Base-by-base conservation (phyloP, 768 basidiomycete genomes). In the Boletus edulis region DNA sequence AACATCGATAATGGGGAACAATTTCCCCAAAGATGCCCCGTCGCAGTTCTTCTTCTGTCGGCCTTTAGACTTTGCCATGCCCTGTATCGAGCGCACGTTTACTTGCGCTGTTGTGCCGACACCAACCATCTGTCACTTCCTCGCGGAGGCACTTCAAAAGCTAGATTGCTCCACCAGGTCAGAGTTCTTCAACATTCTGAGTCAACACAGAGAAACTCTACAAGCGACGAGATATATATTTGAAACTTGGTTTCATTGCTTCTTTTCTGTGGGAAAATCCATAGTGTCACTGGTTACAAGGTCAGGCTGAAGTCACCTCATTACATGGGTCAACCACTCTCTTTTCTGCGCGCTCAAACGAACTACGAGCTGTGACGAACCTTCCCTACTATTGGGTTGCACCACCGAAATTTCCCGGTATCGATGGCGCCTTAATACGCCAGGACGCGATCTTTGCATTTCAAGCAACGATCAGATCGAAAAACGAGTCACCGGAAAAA, bases 41-140 rank as follows among this genome's bases (percentile, higher is more conserved):
- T 37, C 20, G 8, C 2, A 10, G 2, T 45, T 51, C 29, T 55
- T 44, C 17, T 10, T 52, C 35, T 12, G 18, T 38, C 43, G 43
- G 8, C 51, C 51, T 5, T 1, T 11, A 3, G 17, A 24, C 4
- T 4, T 13, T 9, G 5, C 4, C 9, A 3, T 2, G 4, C 7
- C 7, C 2, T 1, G 1, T 9, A 12, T 6, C 12, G 1, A 2
- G n/a, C 3, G 7, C 14, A 12, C 1, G n/a, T 1, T 11, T 17
- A 40, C 2, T 6, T 10, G 7, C 12, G 2, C 31, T 24, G 22
- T 3, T 5, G 32, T 51, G 7, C 50, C 50, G 11, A 51, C 50
- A 4, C 32, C 4, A 31, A 40, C 12, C 8, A 11, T 40, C 4
- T 38, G 49, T 13, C 5, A 14, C n/a, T 5, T 49, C 9, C 37